phyloP scores from a whole-genome alignment of 768 basidiomycete genomes.

The Pisolithus tinctorius region DNA sequence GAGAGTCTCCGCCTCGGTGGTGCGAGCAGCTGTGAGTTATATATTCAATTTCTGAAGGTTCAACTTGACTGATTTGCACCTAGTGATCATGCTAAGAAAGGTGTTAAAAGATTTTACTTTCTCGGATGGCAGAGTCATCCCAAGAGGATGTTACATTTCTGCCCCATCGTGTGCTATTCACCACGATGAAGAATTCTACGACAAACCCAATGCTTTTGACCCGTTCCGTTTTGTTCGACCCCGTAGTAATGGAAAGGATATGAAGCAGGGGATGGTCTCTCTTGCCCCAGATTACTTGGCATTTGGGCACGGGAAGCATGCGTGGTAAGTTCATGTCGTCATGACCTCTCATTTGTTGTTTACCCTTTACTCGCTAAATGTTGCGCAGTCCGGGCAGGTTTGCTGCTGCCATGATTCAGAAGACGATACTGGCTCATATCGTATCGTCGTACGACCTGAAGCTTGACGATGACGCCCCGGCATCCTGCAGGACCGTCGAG shows the following conservation, averaged over 20 bases:
- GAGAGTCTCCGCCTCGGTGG: conserved; percentile 27
- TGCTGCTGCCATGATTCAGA: conserved; percentile 33
- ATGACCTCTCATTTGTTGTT: not conserved
- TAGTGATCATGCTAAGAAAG: conserved; percentile 26
- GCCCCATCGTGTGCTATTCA: not conserved
- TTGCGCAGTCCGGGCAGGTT: conserved; percentile 29
- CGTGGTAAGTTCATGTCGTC: conserved; percentile 6
- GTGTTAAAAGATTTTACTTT: conserved; percentile 25
- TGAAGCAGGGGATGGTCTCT: conserved; percentile 21
- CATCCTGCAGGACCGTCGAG: not conserved
- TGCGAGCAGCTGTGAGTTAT: conserved; percentile 10
- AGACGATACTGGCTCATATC: conserved; percentile 32
- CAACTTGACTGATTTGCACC: not conserved
- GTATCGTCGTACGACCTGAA: conserved; percentile 35
- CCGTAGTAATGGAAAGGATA: not conserved
- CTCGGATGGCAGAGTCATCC: conserved; percentile 30
- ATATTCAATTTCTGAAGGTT: not conserved
- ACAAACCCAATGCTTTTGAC: not conserved
- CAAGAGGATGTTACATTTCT: conserved; percentile 14
- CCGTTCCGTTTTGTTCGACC: not conserved
- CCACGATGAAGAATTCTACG: not conserved
- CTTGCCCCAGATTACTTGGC: conserved; percentile 24
- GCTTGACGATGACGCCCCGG: conserved; percentile 42
- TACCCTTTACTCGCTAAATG: not conserved
- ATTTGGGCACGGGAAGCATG: conserved; percentile 26